Conservation (phyloP, 768 basidiomycete species). For the Tylopilus intermedius region DNA sequence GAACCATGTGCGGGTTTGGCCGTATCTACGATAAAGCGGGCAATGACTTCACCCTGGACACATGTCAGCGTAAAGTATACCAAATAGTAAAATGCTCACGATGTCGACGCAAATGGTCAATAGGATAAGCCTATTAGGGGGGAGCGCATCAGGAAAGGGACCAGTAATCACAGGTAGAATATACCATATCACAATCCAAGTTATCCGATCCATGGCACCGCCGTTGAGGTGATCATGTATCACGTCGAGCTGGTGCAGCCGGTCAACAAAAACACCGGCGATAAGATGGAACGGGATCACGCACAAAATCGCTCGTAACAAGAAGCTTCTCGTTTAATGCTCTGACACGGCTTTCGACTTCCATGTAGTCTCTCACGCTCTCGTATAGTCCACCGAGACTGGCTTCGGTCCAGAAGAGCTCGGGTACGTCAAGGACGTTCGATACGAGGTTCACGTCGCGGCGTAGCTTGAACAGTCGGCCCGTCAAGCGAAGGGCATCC, state of each 20-base stretch:
- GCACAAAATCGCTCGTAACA: constrained; percentile 82
- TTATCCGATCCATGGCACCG: constrained; percentile 85
- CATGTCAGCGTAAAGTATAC: background rate
- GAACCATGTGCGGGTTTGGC: constrained; percentile 1
- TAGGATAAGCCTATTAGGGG: constrained; percentile 69
- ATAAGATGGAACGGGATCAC: constrained; percentile 27
- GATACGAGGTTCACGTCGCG: constrained; percentile 88
- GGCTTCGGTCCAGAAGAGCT: constrained; percentile 93
- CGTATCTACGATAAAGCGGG: constrained; percentile 63
- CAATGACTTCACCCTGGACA: constrained; percentile 71
- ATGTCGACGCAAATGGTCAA: constrained; percentile 86
- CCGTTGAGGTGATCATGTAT: constrained; percentile 93
- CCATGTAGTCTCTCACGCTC: constrained; percentile 92
- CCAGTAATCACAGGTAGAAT: constrained; percentile 40
- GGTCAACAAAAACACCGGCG: background rate
- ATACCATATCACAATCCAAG: constrained; percentile 70
- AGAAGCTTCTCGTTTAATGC: constrained; percentile 84
- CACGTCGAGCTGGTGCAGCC: constrained; percentile 62
- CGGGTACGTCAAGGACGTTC: constrained; percentile 90
- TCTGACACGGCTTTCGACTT: constrained; percentile 77
- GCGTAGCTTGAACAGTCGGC: constrained; percentile 78
- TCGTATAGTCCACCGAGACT: constrained; percentile 86
- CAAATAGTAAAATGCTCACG: constrained; percentile 36
- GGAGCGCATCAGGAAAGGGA: constrained; percentile 26
- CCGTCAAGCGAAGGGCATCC: constrained; percentile 85